Conservation (phyloP, 2,329 filamentous ascomycete genomes). For the Colletotrichum camelliae region DNA sequence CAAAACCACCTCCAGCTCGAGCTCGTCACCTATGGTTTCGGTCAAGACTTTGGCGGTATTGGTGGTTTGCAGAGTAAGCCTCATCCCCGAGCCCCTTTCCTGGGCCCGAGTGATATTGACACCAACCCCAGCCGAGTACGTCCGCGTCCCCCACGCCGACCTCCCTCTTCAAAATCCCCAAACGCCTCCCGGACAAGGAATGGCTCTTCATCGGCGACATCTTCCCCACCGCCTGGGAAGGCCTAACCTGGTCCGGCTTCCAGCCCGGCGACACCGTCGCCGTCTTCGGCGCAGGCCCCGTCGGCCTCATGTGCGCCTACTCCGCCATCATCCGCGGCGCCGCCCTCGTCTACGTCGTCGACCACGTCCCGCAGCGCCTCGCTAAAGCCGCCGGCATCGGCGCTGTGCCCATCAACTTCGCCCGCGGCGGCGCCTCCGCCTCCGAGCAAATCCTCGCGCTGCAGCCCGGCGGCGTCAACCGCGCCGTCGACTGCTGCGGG, state of each 20-base stretch:
- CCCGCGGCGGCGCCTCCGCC: slow-evolving; percentile 1
- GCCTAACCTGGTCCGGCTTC: slow-evolving; percentile 62
- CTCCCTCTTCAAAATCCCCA: slow-evolving; percentile 67
- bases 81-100: not conserved
- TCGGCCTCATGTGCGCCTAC: slow-evolving; percentile 60
- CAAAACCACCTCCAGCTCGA: not conserved
- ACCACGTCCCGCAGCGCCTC: slow-evolving; percentile 27
- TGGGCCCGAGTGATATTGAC: not conserved
- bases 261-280: slow-evolving; percentile 64
- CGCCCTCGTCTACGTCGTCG: slow-evolving; percentile 24
- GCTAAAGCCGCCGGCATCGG: slow-evolving; percentile 25
- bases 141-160: slow-evolving; percentile 69
- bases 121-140: slow-evolving; percentile 47
- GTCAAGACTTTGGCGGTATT: not conserved
- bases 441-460: slow-evolving; percentile 25
- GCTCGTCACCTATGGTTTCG: not conserved
- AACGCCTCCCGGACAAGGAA: slow-evolving; percentile 66
- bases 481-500: slow-evolving; percentile 27
- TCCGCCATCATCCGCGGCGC: slow-evolving; percentile 31
- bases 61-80: slow-evolving; percentile 10
- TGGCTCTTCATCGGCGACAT: slow-evolving; percentile 55
- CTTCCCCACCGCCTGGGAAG: slow-evolving; percentile 61
- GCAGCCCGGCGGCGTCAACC: slow-evolving; percentile 22
- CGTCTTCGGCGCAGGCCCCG: slow-evolving; percentile 68
- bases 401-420: slow-evolving; percentile 27